A percentile compares a stretch with the other conserved stretches of the same genome.
These are phyloP conservation scores for Myxozyma mucilagina DNA, from an alignment of 805 yeast species.

Conservation along the genomic window DNA sequence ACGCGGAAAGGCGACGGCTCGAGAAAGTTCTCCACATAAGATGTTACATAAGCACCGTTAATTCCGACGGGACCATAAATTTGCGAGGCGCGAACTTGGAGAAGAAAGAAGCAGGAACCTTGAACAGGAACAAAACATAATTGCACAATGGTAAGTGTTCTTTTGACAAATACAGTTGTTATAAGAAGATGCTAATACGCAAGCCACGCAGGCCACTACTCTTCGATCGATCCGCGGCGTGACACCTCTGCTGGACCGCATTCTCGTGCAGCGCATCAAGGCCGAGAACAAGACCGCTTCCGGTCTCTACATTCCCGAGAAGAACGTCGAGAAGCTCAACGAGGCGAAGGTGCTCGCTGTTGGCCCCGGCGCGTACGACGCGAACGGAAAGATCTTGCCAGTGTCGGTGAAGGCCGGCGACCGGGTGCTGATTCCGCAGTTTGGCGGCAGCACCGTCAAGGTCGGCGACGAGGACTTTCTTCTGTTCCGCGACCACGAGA, in stretches of 20 bases:
- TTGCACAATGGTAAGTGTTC: neutral
- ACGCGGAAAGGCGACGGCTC: neutral
- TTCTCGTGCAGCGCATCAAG: constrained; percentile 90
- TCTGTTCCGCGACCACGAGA: constrained; percentile 90
- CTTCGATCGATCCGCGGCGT: constrained; percentile 82
- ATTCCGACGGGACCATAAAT: constrained; percentile 1
- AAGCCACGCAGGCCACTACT: constrained; percentile 40
- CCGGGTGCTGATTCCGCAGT: constrained; percentile 88
- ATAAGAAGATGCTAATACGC: neutral
- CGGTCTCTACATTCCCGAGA: constrained; percentile 92
- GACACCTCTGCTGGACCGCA: constrained; percentile 93
- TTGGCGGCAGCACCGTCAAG: constrained; percentile 89
- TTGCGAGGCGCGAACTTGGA: neutral
- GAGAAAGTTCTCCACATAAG: constrained; percentile 18
- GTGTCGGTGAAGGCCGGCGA: constrained; percentile 87
- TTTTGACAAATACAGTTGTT: too few species aligned
- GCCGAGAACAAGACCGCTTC: constrained; percentile 89
- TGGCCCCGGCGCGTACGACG: constrained; percentile 87
- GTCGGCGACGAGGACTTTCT: constrained; percentile 72
- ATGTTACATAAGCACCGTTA: constrained; percentile 1
- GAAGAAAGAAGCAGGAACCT: neutral
- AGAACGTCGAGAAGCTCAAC: constrained; percentile 90
- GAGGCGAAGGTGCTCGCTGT: constrained; percentile 90
- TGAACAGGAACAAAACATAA: neutral
- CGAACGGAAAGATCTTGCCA: constrained; percentile 69